Base-by-base conservation (phyloP, 345 rosid genomes). In the Eutrema heterophyllum region DNA sequence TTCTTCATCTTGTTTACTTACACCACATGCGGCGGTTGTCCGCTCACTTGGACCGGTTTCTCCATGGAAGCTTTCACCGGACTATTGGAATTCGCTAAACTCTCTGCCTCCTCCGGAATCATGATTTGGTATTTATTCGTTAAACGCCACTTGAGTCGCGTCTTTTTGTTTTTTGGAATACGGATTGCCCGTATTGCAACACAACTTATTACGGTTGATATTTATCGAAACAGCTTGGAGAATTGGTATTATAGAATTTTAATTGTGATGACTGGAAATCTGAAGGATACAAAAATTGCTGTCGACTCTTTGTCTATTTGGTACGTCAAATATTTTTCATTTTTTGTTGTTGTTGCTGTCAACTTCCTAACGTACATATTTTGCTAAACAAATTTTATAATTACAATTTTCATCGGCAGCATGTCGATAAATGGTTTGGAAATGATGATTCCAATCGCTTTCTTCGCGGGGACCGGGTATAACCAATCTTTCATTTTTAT, bases 371-470 rank as follows among this genome's bases (percentile, higher is more conserved):
- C 21, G 21, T 18, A 18, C 21, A 18, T 18, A 18, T 18, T 18
- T 18, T 18, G 21, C 21, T 18, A 18, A 18, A 18, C 36, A 13
- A 13, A 53, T 13, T 29, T 43, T 7, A 26, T 43, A 7, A 30
- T 30, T 30, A 30, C 5, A 30, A 18, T 12, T 40, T 39, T 36
- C 33, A 45, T 77, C 48, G 21, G 72, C 86, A 92, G 97, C 78
- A 88, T 92, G 95, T 53, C 85, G 2, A 82, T 92, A 1, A 90
- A 92, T 66, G 90, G 89, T 1, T 87, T 89, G 95, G 91, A 88
- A 36, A 2, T 90, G 90, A 90, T 87, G 98, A 87, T 92, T 63
- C 95, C 97, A n/a, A 4, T 92, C 0, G 91, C 91, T 0, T 92
- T 92, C 88, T 83, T 90, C 58, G 95, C 95, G 5, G 95, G 73